Evolutionary conservation across 352 stramenopile species (phyloP), one percentile per base, ranked within the genome.

Genomic region (Globisporangium echinulatum): DNA sequence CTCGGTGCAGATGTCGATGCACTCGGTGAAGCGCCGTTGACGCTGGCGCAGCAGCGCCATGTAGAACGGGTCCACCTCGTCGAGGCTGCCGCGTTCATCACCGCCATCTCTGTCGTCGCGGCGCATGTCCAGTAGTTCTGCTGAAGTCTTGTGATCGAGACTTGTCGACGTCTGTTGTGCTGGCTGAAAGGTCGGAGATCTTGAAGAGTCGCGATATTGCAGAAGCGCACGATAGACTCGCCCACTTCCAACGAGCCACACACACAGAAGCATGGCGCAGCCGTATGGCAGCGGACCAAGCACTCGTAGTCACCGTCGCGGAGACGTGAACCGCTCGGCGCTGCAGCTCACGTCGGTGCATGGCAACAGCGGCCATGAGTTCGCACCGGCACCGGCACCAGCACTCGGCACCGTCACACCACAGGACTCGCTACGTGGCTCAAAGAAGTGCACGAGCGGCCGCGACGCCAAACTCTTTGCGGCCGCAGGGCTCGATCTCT

Each of bases 61-160:
- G 69, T 87, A 97, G 69, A 96, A 90, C 49, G 88, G 87, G 52
- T 96, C 92, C 72, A 98, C 82, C 36, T 82, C 70, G 58, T 91
- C 81, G 54, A 90, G 46, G 43, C 67, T 68, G 51, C 66, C 56
- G 44, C 73, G 69, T 53, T 74, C 65, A 54, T 47, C 57, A 17
- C 44, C 17, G 46, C 17, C 44, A 7, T 63, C 49, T 25, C 57
- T 37, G 9, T 55, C 15, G 0, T 37, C 17, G 1, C 49, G 40
- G 37, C 61, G 60, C 60, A 58, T 66, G 36, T 10, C 25, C 25
- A 33, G 25, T 3, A 33, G 25, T 33, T 33, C 25, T 33, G 25
- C 25, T 33, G 25, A 33, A 33, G 25, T 58, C 51, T 57, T 63
- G 7, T 42, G 36, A 15, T 11, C 25, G 33, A n/a, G 17, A 19